These are phyloP conservation scores for Eucalyptus tenuipes DNA, from an alignment of 345 rosid species.

Conservation along the genomic window DNA sequence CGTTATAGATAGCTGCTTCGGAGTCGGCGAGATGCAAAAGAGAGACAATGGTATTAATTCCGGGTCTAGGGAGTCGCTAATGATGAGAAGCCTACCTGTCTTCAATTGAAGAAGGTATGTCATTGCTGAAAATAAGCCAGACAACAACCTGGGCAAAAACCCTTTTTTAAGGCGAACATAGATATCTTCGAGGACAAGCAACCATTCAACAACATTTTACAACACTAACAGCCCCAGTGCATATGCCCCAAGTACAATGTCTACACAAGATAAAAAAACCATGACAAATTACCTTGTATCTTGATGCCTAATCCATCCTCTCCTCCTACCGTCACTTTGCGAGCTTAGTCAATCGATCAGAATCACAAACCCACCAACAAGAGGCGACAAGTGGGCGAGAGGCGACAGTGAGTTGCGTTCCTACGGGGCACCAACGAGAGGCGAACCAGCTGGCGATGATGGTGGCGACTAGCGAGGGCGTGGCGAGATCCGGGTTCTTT, in stretches of 20 bases:
- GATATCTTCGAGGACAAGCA: neutral
- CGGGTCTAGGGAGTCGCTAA: too few species aligned
- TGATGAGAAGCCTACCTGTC: constrained; percentile 38
- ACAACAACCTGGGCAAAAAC: constrained; percentile 65
- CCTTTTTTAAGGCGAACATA: neutral
- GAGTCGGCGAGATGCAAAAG: too few species aligned
- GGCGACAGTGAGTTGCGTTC: too few species aligned
- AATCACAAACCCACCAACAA: too few species aligned
- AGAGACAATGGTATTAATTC: too few species aligned
- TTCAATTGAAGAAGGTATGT: constrained; percentile 56
- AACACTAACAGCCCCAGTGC: neutral
- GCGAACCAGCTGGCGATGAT: too few species aligned
- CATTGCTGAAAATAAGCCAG: constrained; percentile 81
- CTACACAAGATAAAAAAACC: neutral
- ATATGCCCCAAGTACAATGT: neutral
- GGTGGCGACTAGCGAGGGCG: too few species aligned
- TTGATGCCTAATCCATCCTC: constrained; percentile 76
- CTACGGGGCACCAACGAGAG: too few species aligned
- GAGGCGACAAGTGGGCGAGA: too few species aligned
- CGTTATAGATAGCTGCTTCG: too few species aligned
- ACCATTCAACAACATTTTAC: neutral
- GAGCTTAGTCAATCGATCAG: neutral
- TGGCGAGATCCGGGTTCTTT: too few species aligned
- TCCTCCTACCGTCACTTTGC: neutral
- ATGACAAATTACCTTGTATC: constrained; percentile 27